A percentile compares a stretch with the other conserved stretches of the same genome.
Evolutionary conservation across 306 rosid genomes (phyloP).

Genomic region (Mimosa bimucronata): DNA sequence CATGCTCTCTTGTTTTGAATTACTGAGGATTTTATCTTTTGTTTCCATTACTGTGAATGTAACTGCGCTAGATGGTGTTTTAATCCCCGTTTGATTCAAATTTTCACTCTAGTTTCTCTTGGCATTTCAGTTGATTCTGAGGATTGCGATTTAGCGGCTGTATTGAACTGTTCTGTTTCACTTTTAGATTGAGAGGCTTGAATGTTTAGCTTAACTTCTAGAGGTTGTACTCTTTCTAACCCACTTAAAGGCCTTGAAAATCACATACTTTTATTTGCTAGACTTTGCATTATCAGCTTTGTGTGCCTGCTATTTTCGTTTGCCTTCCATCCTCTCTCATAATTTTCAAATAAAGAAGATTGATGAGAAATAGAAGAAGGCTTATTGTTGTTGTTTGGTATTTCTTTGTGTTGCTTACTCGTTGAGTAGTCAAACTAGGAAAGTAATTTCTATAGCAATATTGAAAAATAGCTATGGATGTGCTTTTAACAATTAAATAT

Average conservation of each 20-base stretch:
- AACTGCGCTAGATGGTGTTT: not conserved
- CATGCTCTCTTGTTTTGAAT: not conserved
- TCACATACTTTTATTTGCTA: constrained; percentile 3
- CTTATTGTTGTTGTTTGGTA: not conserved
- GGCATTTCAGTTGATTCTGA: constrained; percentile 17
- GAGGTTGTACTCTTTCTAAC: not conserved
- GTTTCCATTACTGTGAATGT: not conserved
- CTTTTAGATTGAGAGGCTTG: constrained; percentile 1
- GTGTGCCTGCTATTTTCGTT: not conserved
- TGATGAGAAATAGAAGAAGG: not conserved
- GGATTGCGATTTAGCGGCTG: not conserved
- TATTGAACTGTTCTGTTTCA: not conserved
- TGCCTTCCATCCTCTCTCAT: not conserved
- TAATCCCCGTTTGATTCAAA: constrained; percentile 22
- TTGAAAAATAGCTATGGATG: not conserved
- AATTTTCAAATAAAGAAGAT: not conserved
- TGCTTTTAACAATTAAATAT: not conserved
- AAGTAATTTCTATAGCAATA: constrained; percentile 9
- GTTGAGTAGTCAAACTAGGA: constrained; percentile 19
- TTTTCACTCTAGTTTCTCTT: constrained; percentile 19
- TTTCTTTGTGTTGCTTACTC: constrained; percentile 29
- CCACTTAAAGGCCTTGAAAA: not conserved
- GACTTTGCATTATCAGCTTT: constrained; percentile 25
- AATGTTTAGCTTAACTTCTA: not conserved
- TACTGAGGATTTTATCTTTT: not conserved